These are phyloP conservation scores for Paramyrothecium sp. DNA, from an alignment of 2,329 filamentous ascomycete species.

Conservation along the genomic window DNA sequence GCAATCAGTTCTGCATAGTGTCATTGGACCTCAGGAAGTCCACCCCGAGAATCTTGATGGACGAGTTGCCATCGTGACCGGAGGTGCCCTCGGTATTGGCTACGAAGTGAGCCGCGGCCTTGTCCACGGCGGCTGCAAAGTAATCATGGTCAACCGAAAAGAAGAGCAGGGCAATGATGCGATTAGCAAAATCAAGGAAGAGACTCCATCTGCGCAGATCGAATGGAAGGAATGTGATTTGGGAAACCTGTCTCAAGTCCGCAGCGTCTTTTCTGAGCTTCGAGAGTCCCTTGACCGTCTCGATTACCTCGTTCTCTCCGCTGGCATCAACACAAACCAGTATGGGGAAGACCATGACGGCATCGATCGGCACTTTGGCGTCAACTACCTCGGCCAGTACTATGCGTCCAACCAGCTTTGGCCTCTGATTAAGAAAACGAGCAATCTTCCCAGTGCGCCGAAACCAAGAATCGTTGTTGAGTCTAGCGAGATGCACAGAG, in stretches of 20 bases:
- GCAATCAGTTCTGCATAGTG: constrained; percentile 35
- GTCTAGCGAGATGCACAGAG: constrained; percentile 37
- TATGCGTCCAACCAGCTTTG: constrained; percentile 40
- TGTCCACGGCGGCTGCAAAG: constrained; percentile 28
- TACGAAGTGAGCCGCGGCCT: constrained; percentile 32
- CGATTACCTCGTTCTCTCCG: constrained; percentile 40
- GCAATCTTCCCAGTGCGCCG: constrained; percentile 27
- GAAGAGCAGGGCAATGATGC: constrained; percentile 27
- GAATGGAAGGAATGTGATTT: constrained; percentile 41
- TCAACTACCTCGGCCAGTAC: constrained; percentile 44
- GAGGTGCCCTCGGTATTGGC: constrained; percentile 37
- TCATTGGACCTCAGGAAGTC: constrained; percentile 32
- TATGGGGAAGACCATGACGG: constrained; percentile 34
- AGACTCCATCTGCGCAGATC: constrained; percentile 24
- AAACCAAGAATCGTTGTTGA: constrained; percentile 39
- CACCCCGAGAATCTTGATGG: constrained; percentile 32
- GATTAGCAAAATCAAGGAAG: constrained; percentile 22
- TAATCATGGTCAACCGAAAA: constrained; percentile 34
- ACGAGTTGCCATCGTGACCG: constrained; percentile 34
- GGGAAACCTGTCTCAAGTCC: constrained; percentile 33
- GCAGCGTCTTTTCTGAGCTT: constrained; percentile 33
- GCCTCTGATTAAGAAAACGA: constrained; percentile 39
- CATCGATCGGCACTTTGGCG: constrained; percentile 42
- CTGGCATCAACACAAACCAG: constrained; percentile 41
- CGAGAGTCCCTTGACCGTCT: constrained; percentile 32